Percentiles rank a stretch among this genome's conserved stretches.
These are phyloP conservation scores for Pythium phragmitis DNA, from an alignment of 352 stramenopile genomes.

Conservation along the genomic window DNA sequence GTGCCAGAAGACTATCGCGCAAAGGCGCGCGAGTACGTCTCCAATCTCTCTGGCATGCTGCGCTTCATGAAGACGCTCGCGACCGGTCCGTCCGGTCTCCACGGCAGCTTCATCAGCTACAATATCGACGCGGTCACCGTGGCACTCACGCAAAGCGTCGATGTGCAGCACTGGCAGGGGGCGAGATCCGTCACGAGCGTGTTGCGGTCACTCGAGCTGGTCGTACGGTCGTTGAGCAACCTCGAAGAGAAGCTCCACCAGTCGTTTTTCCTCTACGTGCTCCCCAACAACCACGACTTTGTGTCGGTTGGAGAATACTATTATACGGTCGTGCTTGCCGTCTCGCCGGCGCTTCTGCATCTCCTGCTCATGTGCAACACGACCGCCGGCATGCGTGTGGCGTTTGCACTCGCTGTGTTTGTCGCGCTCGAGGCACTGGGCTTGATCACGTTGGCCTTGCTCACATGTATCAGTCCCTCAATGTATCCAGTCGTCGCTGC, in stretches of 20 bases:
- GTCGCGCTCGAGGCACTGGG: slow-evolving; percentile 8
- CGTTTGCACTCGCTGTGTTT: slow-evolving; percentile 66
- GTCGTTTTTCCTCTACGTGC: slow-evolving; percentile 87
- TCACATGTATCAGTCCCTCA: not conserved
- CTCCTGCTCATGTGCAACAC: slow-evolving; percentile 44
- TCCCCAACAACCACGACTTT: slow-evolving; percentile 70
- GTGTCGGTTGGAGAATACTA: slow-evolving; percentile 89
- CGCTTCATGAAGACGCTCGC: slow-evolving; percentile 80
- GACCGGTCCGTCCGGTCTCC: slow-evolving; percentile 54
- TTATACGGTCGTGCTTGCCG: slow-evolving; percentile 67
- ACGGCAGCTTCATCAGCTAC: slow-evolving; percentile 83
- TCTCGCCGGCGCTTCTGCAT: slow-evolving; percentile 68
- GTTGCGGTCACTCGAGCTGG: slow-evolving; percentile 58
- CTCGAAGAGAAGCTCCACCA: slow-evolving; percentile 88
- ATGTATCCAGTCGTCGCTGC: slow-evolving; percentile 2
- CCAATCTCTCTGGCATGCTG: slow-evolving; percentile 63
- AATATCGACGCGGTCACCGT: slow-evolving; percentile 86
- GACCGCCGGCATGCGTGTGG: slow-evolving; percentile 62
- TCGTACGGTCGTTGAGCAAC: slow-evolving; percentile 83
- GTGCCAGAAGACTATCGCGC: slow-evolving; percentile 28
- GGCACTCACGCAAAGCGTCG: slow-evolving; percentile 29
- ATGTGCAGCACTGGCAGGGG: slow-evolving; percentile 15
- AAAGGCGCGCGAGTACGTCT: slow-evolving; percentile 39
- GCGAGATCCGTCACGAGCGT: slow-evolving; percentile 34
- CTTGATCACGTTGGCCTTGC: not conserved